A percentile compares a stretch with the other conserved stretches of the same genome.
Conservation (phyloP, 345 rosid species). For the Eucalyptus guilfoylei region DNA sequence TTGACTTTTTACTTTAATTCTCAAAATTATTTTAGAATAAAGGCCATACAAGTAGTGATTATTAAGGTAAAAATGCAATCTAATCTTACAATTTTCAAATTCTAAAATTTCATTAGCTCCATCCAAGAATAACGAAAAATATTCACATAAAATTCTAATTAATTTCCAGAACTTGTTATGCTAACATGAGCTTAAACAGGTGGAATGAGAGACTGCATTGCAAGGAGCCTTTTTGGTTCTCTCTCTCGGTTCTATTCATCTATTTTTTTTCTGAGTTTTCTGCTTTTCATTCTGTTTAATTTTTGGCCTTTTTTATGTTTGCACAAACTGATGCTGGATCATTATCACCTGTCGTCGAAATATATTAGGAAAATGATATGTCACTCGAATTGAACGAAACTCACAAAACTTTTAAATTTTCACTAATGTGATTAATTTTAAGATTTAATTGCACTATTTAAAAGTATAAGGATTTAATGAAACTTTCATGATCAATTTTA, state of each 20-base stretch:
- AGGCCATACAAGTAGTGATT: background rate
- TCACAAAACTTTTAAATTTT: background rate
- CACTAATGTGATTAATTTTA: background rate
- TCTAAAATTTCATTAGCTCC: background rate
- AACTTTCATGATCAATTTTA: no score
- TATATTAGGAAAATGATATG: background rate
- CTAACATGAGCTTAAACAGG: background rate
- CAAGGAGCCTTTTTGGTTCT: no score
- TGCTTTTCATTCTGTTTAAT: no score
- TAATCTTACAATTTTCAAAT: background rate
- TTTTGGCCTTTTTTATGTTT: no score
- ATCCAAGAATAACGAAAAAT: background rate
- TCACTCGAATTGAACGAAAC: fast-evolving
- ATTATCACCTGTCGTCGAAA: background rate
- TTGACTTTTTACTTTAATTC: background rate
- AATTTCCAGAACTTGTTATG: background rate
- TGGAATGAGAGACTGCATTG: no score
- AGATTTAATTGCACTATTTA: background rate
- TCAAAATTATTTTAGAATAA: background rate
- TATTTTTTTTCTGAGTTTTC: background rate
- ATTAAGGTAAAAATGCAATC: background rate
- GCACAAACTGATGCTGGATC: background rate
- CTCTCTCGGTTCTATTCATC: background rate
- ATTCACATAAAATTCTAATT: background rate
- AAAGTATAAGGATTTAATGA: background rate